Evolutionary conservation across 106 monocot genomes (phyloP).

Genomic region (Agapanthus africanus): DNA sequence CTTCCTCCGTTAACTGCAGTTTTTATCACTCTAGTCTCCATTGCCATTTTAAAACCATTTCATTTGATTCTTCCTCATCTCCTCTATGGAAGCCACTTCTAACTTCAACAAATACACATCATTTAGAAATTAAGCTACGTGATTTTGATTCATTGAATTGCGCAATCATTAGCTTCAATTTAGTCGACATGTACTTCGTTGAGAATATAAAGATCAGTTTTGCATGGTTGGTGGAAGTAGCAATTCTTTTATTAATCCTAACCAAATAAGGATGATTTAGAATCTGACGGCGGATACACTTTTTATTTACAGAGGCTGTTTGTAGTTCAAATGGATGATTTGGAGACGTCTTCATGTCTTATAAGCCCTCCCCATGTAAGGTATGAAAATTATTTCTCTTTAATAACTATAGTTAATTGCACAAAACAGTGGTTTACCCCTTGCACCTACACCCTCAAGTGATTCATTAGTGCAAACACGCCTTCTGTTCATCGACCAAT

Average conservation of each 20-base stretch:
- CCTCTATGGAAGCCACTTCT: no score
- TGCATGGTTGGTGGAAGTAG: neutral
- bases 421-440: no score
- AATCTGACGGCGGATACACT: neutral
- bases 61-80: no score
- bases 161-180: neutral
- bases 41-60: no score
- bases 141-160: neutral
- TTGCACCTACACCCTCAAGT: no score
- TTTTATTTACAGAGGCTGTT: conserved; percentile 17
- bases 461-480: no score
- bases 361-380: neutral
- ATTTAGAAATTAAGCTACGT: neutral
- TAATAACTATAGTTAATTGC: neutral
- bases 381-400: conserved; percentile 13
- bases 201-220: neutral
- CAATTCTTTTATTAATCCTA: neutral
- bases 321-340: neutral
- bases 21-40: no score
- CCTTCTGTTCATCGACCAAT: no score
- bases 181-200: neutral
- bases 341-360: neutral
- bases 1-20: no score
- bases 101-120: no score
- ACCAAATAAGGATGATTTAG: neutral